A percentile compares a stretch with the other conserved stretches of the same genome.
Evolutionary conservation across 352 stramenopile genomes (phyloP).

Genomic region (Thraustotheca clavata): DNA sequence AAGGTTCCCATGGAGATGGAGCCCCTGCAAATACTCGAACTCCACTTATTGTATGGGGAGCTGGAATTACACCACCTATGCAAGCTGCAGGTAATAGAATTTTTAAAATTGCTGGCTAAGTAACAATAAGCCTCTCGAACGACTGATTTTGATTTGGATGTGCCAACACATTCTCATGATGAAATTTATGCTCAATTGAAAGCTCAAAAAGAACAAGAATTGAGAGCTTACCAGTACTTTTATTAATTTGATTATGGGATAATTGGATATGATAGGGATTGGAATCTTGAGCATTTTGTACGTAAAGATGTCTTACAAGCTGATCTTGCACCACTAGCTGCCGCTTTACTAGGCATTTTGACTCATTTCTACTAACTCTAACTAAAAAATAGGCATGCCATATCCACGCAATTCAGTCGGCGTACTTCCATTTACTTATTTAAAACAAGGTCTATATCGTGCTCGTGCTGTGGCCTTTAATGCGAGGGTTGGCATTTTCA

Average conservation of each 20-base stretch:
- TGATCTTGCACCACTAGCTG: conserved; percentile 69
- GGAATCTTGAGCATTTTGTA: conserved; percentile 33
- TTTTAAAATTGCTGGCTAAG: no score
- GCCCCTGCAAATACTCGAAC: conserved; percentile 75
- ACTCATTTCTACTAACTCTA: not conserved
- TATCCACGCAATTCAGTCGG: conserved; percentile 81
- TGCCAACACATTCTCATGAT: conserved; percentile 56
- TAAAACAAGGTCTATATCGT: conserved; percentile 51
- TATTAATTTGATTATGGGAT: not conserved
- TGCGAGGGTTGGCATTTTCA: no score
- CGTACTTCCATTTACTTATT: conserved; percentile 60
- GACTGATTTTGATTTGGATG: conserved; percentile 40
- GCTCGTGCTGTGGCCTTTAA: conserved; percentile 62
- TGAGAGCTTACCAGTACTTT: conserved; percentile 22
- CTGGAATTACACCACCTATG: conserved; percentile 42
- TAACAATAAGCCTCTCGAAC: not conserved
- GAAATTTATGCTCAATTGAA: conserved; percentile 50
- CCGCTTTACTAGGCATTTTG: conserved; percentile 40
- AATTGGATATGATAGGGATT: conserved; percentile 23
- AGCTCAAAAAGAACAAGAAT: conserved; percentile 45
- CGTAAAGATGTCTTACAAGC: conserved; percentile 80
- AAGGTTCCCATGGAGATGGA: conserved; percentile 73
- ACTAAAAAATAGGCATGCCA: conserved; percentile 24
- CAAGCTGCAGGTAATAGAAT: not conserved
- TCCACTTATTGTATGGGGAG: conserved; percentile 66